phyloP scores from a whole-genome alignment of 768 basidiomycete genomes.

The Boletus edulis region DNA sequence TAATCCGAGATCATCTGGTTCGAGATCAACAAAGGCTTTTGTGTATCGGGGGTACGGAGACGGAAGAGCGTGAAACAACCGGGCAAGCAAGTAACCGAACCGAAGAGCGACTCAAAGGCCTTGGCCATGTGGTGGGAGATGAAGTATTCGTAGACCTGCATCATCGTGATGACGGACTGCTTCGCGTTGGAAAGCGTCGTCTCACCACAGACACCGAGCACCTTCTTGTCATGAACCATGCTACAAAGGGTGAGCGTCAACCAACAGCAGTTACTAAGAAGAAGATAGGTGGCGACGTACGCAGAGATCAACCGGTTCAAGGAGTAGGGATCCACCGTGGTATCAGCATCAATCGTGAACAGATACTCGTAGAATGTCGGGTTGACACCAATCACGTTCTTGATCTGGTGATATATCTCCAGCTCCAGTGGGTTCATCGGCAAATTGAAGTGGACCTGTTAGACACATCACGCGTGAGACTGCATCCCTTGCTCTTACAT shows the following conservation, averaged over 20 bases:
- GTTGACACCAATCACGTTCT: conserved; percentile 99
- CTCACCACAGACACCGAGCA: conserved; percentile 94
- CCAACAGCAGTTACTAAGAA: neutral
- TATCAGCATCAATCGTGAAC: conserved; percentile 94
- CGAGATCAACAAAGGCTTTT: conserved; percentile 91
- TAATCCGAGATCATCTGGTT: conserved; percentile 91
- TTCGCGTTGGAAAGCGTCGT: conserved; percentile 91
- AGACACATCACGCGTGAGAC: neutral
- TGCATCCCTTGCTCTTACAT: neutral
- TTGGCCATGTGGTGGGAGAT: conserved; percentile 99
- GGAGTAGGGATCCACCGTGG: conserved; percentile 84
- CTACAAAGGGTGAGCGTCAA: conserved; percentile 37
- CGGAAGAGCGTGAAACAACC: conserved; percentile 99
- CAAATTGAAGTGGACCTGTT: conserved; percentile 90
- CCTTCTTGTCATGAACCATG: conserved; percentile 96
- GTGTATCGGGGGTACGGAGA: conserved; percentile 89
- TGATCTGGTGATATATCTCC: conserved; percentile 99
- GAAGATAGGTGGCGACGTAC: conserved; percentile 46
- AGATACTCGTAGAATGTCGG: conserved; percentile 97
- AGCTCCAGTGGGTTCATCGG: conserved; percentile 97
- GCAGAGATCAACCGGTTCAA: conserved; percentile 91
- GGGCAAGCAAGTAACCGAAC: conserved; percentile 96
- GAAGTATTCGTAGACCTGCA: conserved; percentile 99
- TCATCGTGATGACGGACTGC: conserved; percentile 95
- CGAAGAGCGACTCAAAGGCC: conserved; percentile 95